Evolutionary conservation across 2,329 filamentous ascomycete species (phyloP).

Genomic region (Helotiales sp.): DNA sequence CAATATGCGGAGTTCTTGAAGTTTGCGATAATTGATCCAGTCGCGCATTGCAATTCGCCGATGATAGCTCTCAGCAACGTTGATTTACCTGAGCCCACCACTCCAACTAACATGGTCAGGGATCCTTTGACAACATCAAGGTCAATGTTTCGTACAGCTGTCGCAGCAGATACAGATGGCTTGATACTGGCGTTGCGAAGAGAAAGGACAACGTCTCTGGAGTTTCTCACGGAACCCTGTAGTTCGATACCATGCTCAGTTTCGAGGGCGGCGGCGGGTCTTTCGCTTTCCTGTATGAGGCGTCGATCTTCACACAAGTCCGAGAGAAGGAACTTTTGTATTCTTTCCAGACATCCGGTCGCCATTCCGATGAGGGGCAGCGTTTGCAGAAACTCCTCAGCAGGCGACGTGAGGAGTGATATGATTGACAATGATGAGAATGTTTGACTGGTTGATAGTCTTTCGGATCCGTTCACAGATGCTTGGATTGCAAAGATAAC

Average conservation of each 20-base stretch:
- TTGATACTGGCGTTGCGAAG: conserved; percentile 14
- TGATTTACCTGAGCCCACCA: conserved; percentile 43
- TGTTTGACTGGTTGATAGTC: conserved; percentile 18
- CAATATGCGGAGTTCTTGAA: conserved; percentile 46
- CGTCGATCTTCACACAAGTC: conserved; percentile 13
- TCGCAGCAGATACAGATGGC: background rate
- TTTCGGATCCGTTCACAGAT: conserved; percentile 12
- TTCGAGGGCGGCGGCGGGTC: background rate
- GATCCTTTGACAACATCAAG: conserved; percentile 17
- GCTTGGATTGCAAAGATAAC: conserved; percentile 29
- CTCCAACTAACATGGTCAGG: conserved; percentile 40
- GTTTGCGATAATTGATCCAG: conserved; percentile 13
- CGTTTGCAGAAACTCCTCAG: conserved; percentile 20
- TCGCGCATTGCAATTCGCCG: conserved; percentile 29
- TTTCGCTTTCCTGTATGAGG: background rate
- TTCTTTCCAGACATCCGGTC: conserved; percentile 25
- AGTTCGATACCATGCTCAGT: background rate
- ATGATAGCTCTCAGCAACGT: conserved; percentile 38
- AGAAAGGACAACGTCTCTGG: background rate
- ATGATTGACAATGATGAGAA: conserved; percentile 31
- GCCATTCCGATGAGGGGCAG: conserved; percentile 25
- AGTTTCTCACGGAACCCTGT: background rate
- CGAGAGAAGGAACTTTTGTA: conserved; percentile 26
- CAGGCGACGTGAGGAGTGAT: conserved; percentile 25
- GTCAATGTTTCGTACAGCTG: conserved; percentile 16